Percentiles rank a stretch among this genome's conserved stretches.
These are phyloP conservation scores for Raffaelea arxii DNA, from an alignment of 2,329 filamentous ascomycete species.

Conservation along the genomic window DNA sequence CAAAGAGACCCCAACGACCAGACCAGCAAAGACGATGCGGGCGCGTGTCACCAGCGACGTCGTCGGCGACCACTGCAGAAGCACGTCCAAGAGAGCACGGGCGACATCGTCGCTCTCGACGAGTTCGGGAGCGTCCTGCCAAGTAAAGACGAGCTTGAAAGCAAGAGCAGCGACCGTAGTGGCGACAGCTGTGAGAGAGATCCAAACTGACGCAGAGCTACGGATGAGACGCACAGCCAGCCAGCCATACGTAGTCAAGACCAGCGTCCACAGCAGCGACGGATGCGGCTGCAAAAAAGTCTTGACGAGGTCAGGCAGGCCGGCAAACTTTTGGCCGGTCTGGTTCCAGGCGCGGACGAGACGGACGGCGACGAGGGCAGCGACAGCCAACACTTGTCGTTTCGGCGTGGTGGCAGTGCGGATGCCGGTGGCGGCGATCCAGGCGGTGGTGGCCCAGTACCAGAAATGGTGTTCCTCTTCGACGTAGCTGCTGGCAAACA, in stretches of 20 bases:
- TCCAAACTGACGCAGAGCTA: too few species aligned
- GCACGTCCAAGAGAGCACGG: constrained; percentile 26
- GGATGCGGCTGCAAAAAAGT: constrained; percentile 56
- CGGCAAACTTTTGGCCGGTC: constrained; percentile 91
- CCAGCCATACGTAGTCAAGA: constrained; percentile 64
- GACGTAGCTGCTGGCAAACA: constrained; percentile 97
- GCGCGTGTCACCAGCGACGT: constrained; percentile 38
- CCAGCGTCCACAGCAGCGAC: constrained; percentile 61
- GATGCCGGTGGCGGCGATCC: constrained; percentile 48
- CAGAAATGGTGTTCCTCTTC: constrained; percentile 98
- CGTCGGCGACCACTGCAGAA: constrained; percentile 27
- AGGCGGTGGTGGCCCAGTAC: constrained; percentile 79
- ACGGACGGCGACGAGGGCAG: constrained; percentile 53
- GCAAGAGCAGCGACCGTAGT: constrained; percentile 52
- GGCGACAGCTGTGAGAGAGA: too few species aligned
- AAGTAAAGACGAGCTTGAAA: constrained; percentile 87
- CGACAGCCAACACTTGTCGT: constrained; percentile 12
- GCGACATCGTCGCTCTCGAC: constrained; percentile 33
- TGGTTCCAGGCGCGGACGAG: constrained; percentile 82
- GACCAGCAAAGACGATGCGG: constrained; percentile 38
- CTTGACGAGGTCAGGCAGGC: constrained; percentile 79
- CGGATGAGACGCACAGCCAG: too few species aligned
- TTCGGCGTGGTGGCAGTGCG: constrained; percentile 18
- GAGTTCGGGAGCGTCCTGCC: constrained; percentile 79
- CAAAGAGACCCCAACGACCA: constrained; percentile 31